phyloP scores from a whole-genome alignment of 2,329 filamentous ascomycete genomes.

The Neoascochyta sp. region DNA sequence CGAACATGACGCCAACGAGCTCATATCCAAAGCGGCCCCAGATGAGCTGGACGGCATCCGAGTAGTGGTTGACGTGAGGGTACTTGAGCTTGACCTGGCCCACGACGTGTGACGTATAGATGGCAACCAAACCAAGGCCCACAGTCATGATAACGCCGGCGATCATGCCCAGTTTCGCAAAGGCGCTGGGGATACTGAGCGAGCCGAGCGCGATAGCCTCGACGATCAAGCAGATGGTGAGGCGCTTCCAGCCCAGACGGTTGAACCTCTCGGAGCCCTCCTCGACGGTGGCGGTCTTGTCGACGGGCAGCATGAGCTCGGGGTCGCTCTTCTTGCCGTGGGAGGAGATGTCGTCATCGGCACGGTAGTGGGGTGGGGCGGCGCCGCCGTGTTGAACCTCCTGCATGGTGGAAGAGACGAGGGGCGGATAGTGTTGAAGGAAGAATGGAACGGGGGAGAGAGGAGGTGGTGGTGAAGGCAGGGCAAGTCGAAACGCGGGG shows the following conservation, averaged over 20 bases:
- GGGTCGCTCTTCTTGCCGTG: conserved; percentile 35
- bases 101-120: conserved; percentile 60
- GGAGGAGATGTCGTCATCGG: conserved; percentile 20
- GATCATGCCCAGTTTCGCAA: conserved; percentile 47
- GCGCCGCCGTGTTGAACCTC: conserved; percentile 14
- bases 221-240: conserved; percentile 50
- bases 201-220: conserved; percentile 50
- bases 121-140: conserved; percentile 55
- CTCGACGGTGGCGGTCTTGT: conserved; percentile 30
- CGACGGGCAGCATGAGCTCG: conserved; percentile 29
- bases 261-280: conserved; percentile 41
- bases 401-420: conserved; percentile 15
- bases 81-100: conserved; percentile 58
- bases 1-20: conserved; percentile 58
- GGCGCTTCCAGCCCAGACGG: conserved; percentile 49
- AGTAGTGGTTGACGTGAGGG: conserved; percentile 63
- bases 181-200: conserved; percentile 45
- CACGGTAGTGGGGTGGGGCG: conserved; percentile 17
- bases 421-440: conserved; percentile 1
- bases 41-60: conserved; percentile 64
- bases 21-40: conserved; percentile 50
- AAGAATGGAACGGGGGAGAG: neutral
- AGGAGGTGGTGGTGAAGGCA: conserved; percentile 1
- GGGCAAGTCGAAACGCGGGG: conserved; percentile 6
- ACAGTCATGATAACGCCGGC: conserved; percentile 44